Evolutionary conservation across 169 alveolate genomes (phyloP), one percentile per base, ranked within the genome.

Genomic region (Blepharisma undulans): DNA sequence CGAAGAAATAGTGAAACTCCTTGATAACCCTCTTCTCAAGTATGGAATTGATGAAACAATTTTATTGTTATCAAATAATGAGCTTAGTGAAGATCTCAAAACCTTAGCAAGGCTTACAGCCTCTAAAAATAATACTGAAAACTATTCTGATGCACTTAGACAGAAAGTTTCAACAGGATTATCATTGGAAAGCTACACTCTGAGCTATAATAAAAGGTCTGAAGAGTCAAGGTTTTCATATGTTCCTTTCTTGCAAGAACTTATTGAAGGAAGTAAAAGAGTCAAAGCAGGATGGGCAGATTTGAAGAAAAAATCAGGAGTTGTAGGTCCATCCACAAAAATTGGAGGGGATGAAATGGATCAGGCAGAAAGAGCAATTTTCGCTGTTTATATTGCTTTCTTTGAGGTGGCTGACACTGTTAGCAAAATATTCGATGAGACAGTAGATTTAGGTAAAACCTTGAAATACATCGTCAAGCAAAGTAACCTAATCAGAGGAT

Each of bases 321-420:
- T 86, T 0, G 32, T 86, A n/a, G 91, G 91, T 0, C 76, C 91
- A 1, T 25, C 72, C 6, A 27, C 76, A 22, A 66, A 25, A 27
- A 86, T 72, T 10, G 91, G 91, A 60, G 91, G 91, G 12, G 48
- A 8, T 12, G 91, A 86, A 18, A 21, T 86, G 34, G 91, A 86
- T 29, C 80, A 86, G 33, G 91, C 91, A 22, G 91, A 86, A 86
- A 60, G 91, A 4, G 91, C 91, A 2, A 71, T 86, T 86, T 86
- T 86, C 27, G 91, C 84, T 3, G 91, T 86, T 71, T 86, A 86
- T 72, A 29, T 19, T 7, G 91, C 84, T 32, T 86, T 86, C 72
- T 86, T 86, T 72, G 91, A 86, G 71, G 34, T 48, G 12, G 60
- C 22, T 30, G 91, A 86, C 27, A 86, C 91, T 1, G 36, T 86